Conservation (phyloP, 768 basidiomycete genomes). For the Leucocoprinus sp. region DNA sequence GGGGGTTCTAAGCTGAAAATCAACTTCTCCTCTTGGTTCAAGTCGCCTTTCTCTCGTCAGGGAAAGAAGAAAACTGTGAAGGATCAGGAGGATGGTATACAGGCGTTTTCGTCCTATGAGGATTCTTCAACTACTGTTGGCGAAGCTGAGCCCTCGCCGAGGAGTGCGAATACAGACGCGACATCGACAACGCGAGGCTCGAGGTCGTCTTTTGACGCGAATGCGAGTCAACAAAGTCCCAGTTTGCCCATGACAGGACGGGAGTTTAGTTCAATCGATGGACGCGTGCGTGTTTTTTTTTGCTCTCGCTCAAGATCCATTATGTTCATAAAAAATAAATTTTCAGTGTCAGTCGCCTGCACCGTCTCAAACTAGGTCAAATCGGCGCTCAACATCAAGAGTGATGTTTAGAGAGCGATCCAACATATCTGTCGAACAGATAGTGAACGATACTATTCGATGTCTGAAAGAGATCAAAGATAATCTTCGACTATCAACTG, state of each 20-base stretch:
- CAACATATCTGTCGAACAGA: constrained; percentile 9
- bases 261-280: constrained; percentile 1
- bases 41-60: constrained; percentile 5
- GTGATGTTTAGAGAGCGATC: constrained; percentile 6
- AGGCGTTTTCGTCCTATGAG: constrained; percentile 1
- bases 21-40: constrained; percentile 3
- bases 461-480: constrained; percentile 9
- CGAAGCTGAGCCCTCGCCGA: background rate
- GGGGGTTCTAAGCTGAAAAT: constrained; percentile 8
- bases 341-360: constrained; percentile 7
- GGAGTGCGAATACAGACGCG: background rate
- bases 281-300: constrained; percentile 4
- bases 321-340: background rate
- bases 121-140: background rate
- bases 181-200: background rate
- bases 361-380: constrained; percentile 3
- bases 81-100: background rate
- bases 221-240: background rate
- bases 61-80: constrained; percentile 1
- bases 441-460: constrained; percentile 7
- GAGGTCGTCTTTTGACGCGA: background rate
- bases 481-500: constrained; percentile 4
- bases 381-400: constrained; percentile 5
- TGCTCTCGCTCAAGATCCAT: background rate
- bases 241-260: background rate